Conservation (phyloP, 208 protist genomes). For the Trypanosoma melophagium region DNA sequence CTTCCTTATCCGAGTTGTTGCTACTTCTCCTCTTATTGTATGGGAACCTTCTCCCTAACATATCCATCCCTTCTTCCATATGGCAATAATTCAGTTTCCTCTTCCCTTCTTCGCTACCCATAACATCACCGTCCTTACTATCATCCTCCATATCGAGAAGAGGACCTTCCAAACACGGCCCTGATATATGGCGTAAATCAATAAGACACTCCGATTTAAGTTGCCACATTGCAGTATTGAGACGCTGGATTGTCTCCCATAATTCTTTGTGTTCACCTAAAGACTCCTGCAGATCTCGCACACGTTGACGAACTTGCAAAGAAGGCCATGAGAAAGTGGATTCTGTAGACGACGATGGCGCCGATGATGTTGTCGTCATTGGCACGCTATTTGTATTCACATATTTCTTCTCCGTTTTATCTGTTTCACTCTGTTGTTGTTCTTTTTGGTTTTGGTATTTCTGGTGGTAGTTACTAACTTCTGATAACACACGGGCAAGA, state of each 20-base stretch:
- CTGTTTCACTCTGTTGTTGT: not conserved
- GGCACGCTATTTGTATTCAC: not conserved
- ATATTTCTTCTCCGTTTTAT: not conserved
- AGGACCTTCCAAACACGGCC: not conserved
- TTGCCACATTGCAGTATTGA: not conserved
- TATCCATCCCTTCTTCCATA: too few relatives aligned
- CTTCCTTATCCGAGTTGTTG: too few relatives aligned
- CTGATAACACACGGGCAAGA: not conserved
- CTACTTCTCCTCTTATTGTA: too few relatives aligned
- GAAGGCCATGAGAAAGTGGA: constrained; percentile 1
- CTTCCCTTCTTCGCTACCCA: too few relatives aligned
- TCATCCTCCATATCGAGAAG: not conserved
- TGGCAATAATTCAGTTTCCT: too few relatives aligned
- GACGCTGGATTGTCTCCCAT: constrained; percentile 7
- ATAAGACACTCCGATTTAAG: constrained; percentile 5
- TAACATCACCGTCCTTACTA: too few relatives aligned
- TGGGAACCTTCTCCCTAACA: too few relatives aligned
- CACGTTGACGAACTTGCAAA: constrained; percentile 2
- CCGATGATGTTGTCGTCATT: not conserved
- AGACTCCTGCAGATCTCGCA: not conserved
- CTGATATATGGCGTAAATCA: not conserved
- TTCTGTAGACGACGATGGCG: not conserved
- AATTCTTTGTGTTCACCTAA: constrained; percentile 1
- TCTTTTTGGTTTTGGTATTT: not conserved
- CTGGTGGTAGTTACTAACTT: not conserved